phyloP scores from a whole-genome alignment of 345 rosid genomes.

The Heritiera fomes region DNA sequence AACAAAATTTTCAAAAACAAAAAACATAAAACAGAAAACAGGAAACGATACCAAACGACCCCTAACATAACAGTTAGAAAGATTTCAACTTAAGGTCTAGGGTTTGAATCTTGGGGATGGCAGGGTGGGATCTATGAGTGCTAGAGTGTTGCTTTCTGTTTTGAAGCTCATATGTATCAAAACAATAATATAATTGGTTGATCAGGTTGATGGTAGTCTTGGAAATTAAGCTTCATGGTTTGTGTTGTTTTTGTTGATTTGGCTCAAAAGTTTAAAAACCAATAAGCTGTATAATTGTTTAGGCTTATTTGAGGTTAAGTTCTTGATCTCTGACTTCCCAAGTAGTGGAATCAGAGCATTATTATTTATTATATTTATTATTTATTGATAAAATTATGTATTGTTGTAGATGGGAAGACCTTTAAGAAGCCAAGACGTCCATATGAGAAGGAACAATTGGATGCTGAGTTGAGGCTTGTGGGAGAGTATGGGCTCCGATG shows the following conservation, averaged over 20 bases:
- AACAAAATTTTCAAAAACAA: too few relatives aligned
- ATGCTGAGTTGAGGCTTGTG: conserved; percentile 59
- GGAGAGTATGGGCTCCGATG: conserved; percentile 66
- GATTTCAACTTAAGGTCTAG: background rate
- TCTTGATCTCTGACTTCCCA: background rate
- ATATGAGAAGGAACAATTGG: conserved; percentile 56
- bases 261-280: background rate
- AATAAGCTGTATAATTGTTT: background rate
- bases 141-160: background rate
- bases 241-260: background rate
- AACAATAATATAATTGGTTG: background rate
- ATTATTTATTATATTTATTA: background rate
- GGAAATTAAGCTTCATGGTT: too few relatives aligned
- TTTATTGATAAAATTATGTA: background rate
- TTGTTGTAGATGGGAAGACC: conserved; percentile 41
- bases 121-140: background rate
- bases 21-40: too few relatives aligned
- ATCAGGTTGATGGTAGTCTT: background rate
- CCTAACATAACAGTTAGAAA: background rate
- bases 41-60: too few relatives aligned
- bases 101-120: background rate
- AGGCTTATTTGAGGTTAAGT: background rate
- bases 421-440: conserved; percentile 52
- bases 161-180: too few relatives aligned
- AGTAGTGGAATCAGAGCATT: background rate